Evolutionary conservation across 352 stramenopile species (phyloP).

Genomic region (Globisporangium barbulae): DNA sequence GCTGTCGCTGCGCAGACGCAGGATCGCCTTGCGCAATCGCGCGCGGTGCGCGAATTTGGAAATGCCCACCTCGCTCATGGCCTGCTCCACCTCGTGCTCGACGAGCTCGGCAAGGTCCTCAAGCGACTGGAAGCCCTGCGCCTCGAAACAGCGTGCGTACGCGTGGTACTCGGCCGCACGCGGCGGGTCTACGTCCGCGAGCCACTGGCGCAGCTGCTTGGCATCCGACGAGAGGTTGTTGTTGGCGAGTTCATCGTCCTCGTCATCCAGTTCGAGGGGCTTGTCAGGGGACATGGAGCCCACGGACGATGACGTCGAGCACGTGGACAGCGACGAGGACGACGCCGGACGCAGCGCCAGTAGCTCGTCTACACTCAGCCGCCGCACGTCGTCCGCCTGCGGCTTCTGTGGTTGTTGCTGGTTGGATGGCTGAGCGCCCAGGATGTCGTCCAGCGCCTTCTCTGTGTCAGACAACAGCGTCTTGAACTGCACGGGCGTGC

Average conservation of each 20-base stretch:
- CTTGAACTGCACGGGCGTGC: conserved; percentile 21
- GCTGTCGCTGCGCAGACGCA: conserved; percentile 29
- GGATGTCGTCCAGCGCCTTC: conserved; percentile 44
- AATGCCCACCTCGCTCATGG: conserved; percentile 73
- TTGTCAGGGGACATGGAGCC: conserved; percentile 33
- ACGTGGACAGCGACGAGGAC: conserved; percentile 17
- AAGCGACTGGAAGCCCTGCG: conserved; percentile 58
- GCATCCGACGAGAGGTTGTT: conserved; percentile 19
- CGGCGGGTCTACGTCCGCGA: conserved; percentile 42
- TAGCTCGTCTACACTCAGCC: conserved; percentile 57
- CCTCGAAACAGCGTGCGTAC: conserved; percentile 59
- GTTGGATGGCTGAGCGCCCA: conserved; percentile 23
- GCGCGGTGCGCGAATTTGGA: conserved; percentile 73
- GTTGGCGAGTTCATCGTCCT: conserved; percentile 15
- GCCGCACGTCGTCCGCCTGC: conserved; percentile 39
- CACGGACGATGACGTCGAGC: conserved; percentile 15
- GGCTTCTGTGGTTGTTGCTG: conserved; percentile 24
- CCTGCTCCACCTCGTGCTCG: conserved; percentile 66
- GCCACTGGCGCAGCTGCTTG: conserved; percentile 43
- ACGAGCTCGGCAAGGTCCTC: conserved; percentile 58
- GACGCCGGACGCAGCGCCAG: conserved; percentile 23
- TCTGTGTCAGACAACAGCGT: conserved; percentile 44
- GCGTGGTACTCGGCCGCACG: conserved; percentile 49
- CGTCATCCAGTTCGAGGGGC: conserved; percentile 29
- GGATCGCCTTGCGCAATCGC: conserved; percentile 67